Evolutionary conservation across 345 rosid species (phyloP).

Genomic region (Durio zibethinus): DNA sequence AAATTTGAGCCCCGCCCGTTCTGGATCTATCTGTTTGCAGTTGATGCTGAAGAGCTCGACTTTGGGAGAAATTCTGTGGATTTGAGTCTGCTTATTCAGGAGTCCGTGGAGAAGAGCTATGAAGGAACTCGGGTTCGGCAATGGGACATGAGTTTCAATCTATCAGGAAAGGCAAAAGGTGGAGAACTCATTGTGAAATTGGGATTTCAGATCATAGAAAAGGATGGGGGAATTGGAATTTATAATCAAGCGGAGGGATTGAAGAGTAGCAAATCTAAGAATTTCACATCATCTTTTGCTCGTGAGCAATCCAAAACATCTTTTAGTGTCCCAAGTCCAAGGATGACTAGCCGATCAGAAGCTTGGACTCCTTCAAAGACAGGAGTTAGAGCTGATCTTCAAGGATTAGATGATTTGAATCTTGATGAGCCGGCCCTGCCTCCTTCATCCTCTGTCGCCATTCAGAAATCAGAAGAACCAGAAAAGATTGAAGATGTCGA

Average conservation of each 20-base stretch:
- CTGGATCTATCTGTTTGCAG: slow-evolving; percentile 59
- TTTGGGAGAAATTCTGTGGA: slow-evolving; percentile 71
- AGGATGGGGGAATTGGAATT: slow-evolving; percentile 85
- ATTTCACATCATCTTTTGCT: slow-evolving; percentile 50
- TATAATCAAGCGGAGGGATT: slow-evolving; percentile 55
- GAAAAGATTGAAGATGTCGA: slow-evolving; percentile 61
- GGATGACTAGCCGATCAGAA: slow-evolving; percentile 55
- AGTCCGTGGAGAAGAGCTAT: slow-evolving; percentile 68
- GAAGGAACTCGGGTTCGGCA: slow-evolving; percentile 83
- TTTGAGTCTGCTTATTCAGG: slow-evolving; percentile 64
- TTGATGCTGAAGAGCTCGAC: slow-evolving; percentile 79
- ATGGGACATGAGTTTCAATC: slow-evolving; percentile 74
- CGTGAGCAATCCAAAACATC: slow-evolving; percentile 79
- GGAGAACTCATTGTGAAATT: slow-evolving; percentile 73
- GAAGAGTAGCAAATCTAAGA: slow-evolving; percentile 41
- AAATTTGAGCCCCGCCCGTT: slow-evolving; percentile 87
- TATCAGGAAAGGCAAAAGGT: slow-evolving; percentile 89
- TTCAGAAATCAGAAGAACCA: slow-evolving; percentile 40
- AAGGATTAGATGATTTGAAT: slow-evolving; percentile 76
- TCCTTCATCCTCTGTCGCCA: slow-evolving; percentile 19
- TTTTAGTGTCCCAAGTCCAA: slow-evolving; percentile 88
- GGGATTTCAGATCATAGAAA: slow-evolving; percentile 95
- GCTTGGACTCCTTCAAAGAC: slow-evolving; percentile 63
- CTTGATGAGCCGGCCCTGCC: slow-evolving; percentile 72
- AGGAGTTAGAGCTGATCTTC: slow-evolving; percentile 45